Evolutionary conservation across 1,139 yeast genomes (phyloP), one percentile per base, ranked within the genome.

Genomic region (Blastobotrys capitulatus): DNA sequence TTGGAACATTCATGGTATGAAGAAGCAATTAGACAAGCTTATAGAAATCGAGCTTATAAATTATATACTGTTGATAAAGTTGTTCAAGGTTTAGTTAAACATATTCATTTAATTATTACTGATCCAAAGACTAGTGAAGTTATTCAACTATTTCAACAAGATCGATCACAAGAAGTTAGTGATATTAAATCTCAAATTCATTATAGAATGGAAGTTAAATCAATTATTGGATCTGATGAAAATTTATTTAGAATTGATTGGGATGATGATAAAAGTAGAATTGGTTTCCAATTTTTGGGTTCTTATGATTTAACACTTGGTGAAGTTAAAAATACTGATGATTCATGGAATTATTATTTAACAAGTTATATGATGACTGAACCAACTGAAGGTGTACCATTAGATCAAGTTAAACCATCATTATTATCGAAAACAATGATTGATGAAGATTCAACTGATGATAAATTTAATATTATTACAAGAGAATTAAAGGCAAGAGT

Each of bases 311-410:
- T 89, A 59, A 89, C 97, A 0, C 76, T 89, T 59, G 83, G 83
- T 57, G 92, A 87, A 59, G 83, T 84, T 32, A 80, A 80, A 60
- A 78, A 80, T 31, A 79, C 81, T 2, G 92, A 86, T 60, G 95
- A 87, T 55, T 79, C 78, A 59, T 94, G 96, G 84, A 90, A 88
- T 65, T 90, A 92, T 68, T 92, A 94, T 63, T 78, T 92, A 48
- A 92, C 97, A 0, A 86, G 95, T 45, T 92, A 85, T 67, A 79
- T 92, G 45, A 85, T 92, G 87, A 85, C 96, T 6, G 95, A 88
- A 60, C 97, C 98, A 38, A 92, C 99, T 1, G 98, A 92, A 67
- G 97, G 97, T 31, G 86, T 94, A 20, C 83, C 90, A n/a, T 81
- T 87, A 38, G 63, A 59, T 35, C 59, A 59, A 52, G 58, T 66